Percentiles rank a stretch among this genome's conserved stretches.
phyloP scores from a whole-genome alignment of 2,329 filamentous ascomycete species.

The Trichoderma asperellum region DNA sequence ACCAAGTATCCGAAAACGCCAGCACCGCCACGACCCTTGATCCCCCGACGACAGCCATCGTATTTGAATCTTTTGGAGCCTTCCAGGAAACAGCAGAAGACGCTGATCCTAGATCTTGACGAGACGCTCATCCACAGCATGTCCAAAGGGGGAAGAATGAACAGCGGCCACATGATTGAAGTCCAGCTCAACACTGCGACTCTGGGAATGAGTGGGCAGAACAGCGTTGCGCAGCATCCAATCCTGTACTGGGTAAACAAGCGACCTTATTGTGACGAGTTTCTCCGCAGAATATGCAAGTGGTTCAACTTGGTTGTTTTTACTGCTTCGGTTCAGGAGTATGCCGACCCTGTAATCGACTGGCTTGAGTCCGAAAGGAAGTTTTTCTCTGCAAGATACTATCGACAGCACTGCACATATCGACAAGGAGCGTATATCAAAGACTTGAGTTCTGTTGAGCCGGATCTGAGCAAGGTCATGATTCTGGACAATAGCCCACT shows the following conservation, averaged over 20 bases:
- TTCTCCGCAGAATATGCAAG: conserved; percentile 87
- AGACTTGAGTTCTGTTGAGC: conserved; percentile 92
- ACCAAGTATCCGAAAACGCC: conserved; percentile 91
- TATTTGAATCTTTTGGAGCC: conserved; percentile 68
- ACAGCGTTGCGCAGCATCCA: conserved; percentile 77
- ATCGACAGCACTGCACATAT: conserved; percentile 95
- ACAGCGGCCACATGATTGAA: conserved; percentile 97
- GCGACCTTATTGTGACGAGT: conserved; percentile 94
- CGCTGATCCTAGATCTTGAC: conserved; percentile 91
- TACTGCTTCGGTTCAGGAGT: conserved; percentile 96
- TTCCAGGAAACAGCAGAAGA: conserved; percentile 74
- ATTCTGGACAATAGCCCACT: conserved; percentile 98
- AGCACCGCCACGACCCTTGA: conserved; percentile 83
- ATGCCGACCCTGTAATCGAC: conserved; percentile 97
- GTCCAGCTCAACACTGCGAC: conserved; percentile 80
- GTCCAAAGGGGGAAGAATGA: conserved; percentile 94
- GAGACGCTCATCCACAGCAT: conserved; percentile 98
- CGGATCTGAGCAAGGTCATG: conserved; percentile 96
- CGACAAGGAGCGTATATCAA: conserved; percentile 98
- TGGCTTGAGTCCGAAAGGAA: conserved; percentile 97
- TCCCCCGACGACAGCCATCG: conserved; percentile 86
- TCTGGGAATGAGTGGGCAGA: conserved; percentile 69
- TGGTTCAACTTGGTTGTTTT: conserved; percentile 99
- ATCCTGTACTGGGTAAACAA: conserved; percentile 99
- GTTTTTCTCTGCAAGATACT: conserved; percentile 92